A percentile compares a stretch with the other conserved stretches of the same genome.
phyloP scores from a whole-genome alignment of 768 basidiomycete genomes.

The Lactarius tabidus region DNA sequence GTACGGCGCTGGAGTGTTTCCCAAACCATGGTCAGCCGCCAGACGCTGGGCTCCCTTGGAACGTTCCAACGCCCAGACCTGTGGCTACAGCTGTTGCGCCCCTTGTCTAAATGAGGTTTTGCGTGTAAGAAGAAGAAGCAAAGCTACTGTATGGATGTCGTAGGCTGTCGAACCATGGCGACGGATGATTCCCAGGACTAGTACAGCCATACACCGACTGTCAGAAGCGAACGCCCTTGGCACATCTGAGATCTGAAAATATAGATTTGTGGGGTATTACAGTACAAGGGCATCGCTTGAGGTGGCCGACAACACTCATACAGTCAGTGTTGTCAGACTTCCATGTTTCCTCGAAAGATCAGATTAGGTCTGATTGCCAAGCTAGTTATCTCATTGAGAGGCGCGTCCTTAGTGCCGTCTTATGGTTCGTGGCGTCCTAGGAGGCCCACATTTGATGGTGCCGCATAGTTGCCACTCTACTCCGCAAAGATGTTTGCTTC shows the following conservation, averaged over 20 bases:
- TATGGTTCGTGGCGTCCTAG: neutral
- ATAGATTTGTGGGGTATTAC: neutral
- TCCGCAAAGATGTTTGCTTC: neutral
- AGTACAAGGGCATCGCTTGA: neutral
- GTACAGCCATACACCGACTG: neutral
- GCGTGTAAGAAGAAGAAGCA: neutral
- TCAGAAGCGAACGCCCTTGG: neutral
- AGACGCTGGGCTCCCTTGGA: neutral
- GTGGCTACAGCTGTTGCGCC: neutral
- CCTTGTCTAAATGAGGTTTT: neutral
- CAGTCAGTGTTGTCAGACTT: neutral
- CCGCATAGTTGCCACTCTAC: neutral
- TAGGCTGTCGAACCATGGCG: no score
- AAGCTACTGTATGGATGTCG: neutral
- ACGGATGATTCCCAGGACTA: neutral
- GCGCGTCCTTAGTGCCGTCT: neutral
- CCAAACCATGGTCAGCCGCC: neutral
- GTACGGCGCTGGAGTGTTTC: neutral
- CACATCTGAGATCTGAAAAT: neutral
- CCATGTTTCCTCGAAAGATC: no score
- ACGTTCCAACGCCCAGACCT: neutral
- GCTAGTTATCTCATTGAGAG: neutral
- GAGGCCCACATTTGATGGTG: neutral
- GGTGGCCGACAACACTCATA: neutral
- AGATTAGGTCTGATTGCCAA: neutral